phyloP scores from a whole-genome alignment of 75 land plant species.

The Cupressus sempervirens region DNA sequence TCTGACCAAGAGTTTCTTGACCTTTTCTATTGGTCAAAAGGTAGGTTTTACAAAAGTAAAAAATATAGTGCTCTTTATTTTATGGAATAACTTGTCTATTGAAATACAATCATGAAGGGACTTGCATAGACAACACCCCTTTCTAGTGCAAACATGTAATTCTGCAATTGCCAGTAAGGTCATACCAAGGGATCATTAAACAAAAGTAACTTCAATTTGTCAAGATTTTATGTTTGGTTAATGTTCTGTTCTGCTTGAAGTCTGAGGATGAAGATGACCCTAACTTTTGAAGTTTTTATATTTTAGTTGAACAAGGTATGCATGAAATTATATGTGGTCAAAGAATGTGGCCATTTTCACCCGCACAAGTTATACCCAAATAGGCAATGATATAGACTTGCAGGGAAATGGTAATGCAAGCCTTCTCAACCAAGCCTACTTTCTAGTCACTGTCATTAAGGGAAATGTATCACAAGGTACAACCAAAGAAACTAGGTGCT shows the following conservation, averaged over 20 bases:
- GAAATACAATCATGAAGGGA: no score
- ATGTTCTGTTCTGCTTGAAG: not conserved
- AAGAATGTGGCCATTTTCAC: not conserved
- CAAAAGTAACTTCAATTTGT: not conserved
- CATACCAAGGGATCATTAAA: not conserved
- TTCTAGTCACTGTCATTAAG: not conserved
- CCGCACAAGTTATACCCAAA: not conserved
- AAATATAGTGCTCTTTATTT: no score
- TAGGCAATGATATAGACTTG: not conserved
- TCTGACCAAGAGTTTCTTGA: not conserved
- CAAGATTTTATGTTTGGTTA: not conserved
- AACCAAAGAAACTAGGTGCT: not conserved
- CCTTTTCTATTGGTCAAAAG: not conserved
- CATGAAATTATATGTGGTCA: not conserved
- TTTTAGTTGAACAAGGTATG: not conserved
- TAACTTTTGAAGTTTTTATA: not conserved
- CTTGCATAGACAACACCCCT: not conserved
- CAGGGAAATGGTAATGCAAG: not conserved
- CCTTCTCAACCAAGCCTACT: not conserved
- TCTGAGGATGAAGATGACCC: not conserved
- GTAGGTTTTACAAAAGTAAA: no score
- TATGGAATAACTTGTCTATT: no score
- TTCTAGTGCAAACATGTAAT: not conserved
- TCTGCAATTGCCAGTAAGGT: not conserved
- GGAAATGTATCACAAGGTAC: not conserved